Evolutionary conservation across 768 basidiomycete species (phyloP).

Genomic region (Rhizopogon rudus): DNA sequence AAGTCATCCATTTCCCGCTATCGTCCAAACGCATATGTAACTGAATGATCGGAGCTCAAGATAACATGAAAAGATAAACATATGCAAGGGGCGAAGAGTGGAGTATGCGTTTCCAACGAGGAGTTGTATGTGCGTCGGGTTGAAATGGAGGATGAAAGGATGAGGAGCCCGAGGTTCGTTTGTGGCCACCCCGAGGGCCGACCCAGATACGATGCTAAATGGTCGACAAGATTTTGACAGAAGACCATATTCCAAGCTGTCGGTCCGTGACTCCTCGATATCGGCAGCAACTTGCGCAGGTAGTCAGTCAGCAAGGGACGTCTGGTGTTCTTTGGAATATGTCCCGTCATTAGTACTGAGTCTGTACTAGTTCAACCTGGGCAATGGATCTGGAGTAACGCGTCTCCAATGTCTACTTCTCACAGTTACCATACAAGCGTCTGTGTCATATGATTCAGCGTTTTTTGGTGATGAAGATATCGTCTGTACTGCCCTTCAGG

Average conservation of each 20-base stretch:
- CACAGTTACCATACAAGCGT: no score
- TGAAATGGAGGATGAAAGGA: not conserved
- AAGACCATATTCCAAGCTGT: not conserved
- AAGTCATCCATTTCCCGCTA: no score
- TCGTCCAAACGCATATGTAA: not conserved
- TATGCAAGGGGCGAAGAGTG: not conserved
- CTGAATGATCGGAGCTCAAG: not conserved
- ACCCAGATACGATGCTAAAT: no score
- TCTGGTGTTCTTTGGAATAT: no score
- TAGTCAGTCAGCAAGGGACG: not conserved
- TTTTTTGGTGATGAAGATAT: no score
- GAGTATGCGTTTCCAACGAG: not conserved
- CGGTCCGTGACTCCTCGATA: not conserved
- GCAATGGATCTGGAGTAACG: no score
- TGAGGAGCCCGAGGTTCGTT: not conserved
- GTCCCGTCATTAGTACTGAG: no score
- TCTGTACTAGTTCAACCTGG: no score
- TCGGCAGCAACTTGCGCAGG: not conserved
- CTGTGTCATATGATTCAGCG: no score
- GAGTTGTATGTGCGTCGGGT: not conserved
- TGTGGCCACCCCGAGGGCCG: not conserved
- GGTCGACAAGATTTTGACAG: not conserved
- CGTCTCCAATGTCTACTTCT: no score
- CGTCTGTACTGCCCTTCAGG: no score
- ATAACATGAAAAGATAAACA: not conserved